Base-by-base conservation (phyloP, 2,329 filamentous ascomycete genomes). In the Pseudogymnoascus sp. region DNA sequence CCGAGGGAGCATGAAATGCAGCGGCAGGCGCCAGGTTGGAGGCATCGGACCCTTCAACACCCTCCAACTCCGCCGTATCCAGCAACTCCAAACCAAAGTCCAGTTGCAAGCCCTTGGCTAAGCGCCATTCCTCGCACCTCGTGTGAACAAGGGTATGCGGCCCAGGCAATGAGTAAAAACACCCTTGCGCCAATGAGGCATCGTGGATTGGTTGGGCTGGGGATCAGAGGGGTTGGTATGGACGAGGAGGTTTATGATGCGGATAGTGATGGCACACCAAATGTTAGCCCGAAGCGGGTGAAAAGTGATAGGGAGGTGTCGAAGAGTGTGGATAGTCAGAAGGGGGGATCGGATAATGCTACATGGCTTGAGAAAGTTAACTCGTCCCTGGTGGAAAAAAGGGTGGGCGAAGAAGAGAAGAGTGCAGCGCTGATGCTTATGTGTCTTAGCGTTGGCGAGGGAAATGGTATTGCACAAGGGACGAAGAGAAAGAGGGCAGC, bases 101-200 rank as follows among this genome's bases (percentile, higher is more conserved):
- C 57, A 1, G 22, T 39, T 30, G 57, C 75, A 2, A 77, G 75
- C 61, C 77, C 77, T 4, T 74, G 75, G 67, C 71, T 79, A 6
- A 79, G 75, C 63, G 77, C 77, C 11, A 74, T 79, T 30, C 78
- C 78, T 5, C 47, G 47, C 28, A 35, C 47, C 6, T 2, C 6
- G 18, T n/a, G 28, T 2, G 28, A 54, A 4, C n/a, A 54, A 8
- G 28, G 28, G 5, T 33, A 33, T 54, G 28, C 8, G 3, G 47
- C n/a, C n/a, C 47, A 20, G 47, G 5, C 28, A 14, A 5, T 54
- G n/a, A 54, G 25, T 5, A 28, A 54, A 35, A 54, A 54, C 9
- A 20, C 47, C 2, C 47, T 54, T 33, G 9, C 47, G 5, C 47
- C 47, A 20, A 54, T 54, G 47, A 54, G 47, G 4, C 47, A 33